Conservation (phyloP, 441 rosid genomes). For the Erodium chrysanthum region DNA sequence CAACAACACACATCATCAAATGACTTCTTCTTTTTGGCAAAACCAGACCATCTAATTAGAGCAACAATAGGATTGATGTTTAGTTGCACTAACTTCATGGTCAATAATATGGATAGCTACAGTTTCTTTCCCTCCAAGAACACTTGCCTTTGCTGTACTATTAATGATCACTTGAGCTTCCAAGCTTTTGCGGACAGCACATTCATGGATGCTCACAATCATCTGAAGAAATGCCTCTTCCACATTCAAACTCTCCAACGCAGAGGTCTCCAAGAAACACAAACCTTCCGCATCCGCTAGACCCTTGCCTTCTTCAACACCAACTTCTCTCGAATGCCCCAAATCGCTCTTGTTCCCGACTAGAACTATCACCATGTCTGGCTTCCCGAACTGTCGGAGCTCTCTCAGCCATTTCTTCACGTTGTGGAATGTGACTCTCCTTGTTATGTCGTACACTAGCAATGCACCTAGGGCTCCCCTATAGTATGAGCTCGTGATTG, state of each 20-base stretch:
- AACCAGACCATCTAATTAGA: slow-evolving; percentile 12
- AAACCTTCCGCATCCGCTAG: slow-evolving; percentile 47
- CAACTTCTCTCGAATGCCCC: slow-evolving; percentile 39
- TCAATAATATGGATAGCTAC: too few species aligned
- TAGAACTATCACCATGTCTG: slow-evolving; percentile 52
- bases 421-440: slow-evolving; percentile 48
- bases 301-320: slow-evolving; percentile 45
- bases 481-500: slow-evolving; percentile 84
- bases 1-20: too few species aligned
- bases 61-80: slow-evolving; percentile 29
- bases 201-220: slow-evolving; percentile 51
- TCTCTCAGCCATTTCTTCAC: slow-evolving; percentile 57
- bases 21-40: neutral
- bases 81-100: too few species aligned
- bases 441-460: slow-evolving; percentile 65
- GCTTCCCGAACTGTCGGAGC: slow-evolving; percentile 44
- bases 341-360: slow-evolving; percentile 70
- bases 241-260: slow-evolving; percentile 51
- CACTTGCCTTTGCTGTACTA: neutral
- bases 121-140: slow-evolving; percentile 41
- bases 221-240: slow-evolving; percentile 58
- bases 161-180: slow-evolving; percentile 32
- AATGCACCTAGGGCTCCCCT: slow-evolving; percentile 83
- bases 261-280: slow-evolving; percentile 73
- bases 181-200: slow-evolving; percentile 38